Conservation (phyloP, 2,329 filamentous ascomycete genomes). For the Scedosporium aurantiacum region DNA sequence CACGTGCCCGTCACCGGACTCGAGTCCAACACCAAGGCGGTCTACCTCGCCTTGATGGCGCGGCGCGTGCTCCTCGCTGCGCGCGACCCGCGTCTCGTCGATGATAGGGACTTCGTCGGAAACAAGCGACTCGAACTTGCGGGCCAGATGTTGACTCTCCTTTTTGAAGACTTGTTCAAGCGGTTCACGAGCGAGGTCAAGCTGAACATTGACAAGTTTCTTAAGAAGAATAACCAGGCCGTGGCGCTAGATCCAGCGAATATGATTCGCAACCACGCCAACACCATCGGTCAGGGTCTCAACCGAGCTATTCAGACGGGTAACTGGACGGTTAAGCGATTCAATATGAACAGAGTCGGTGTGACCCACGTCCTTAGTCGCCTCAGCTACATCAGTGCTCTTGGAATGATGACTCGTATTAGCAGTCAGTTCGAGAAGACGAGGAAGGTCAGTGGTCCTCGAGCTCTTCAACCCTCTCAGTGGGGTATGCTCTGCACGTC, state of each 20-base stretch:
- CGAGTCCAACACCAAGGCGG: conserved; percentile 92
- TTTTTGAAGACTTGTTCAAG: conserved; percentile 98
- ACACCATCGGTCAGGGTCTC: conserved; percentile 83
- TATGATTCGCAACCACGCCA: conserved; percentile 74
- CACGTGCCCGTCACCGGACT: conserved; percentile 86
- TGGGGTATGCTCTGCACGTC: conserved; percentile 97
- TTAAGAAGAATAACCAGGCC: conserved; percentile 87
- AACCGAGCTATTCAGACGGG: conserved; percentile 94
- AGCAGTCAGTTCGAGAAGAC: conserved; percentile 99
- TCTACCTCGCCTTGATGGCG: conserved; percentile 96
- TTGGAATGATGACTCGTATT: conserved; percentile 99
- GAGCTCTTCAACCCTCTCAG: conserved; percentile 91
- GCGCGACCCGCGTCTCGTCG: conserved; percentile 78
- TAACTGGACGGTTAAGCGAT: conserved; percentile 96
- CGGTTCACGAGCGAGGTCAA: conserved; percentile 84
- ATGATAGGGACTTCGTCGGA: conserved; percentile 94
- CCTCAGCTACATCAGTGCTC: conserved; percentile 87
- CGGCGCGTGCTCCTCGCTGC: conserved; percentile 91
- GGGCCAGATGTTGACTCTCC: conserved; percentile 80
- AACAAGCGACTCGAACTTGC: conserved; percentile 95
- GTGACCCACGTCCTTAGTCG: conserved; percentile 94
- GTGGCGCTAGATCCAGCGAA: conserved; percentile 79
- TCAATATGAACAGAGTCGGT: conserved; percentile 95
- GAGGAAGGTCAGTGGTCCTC: conserved; percentile 86
- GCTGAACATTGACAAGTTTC: conserved; percentile 84